Evolutionary conservation across 169 alveolate species (phyloP).

Genomic region (Cryptosporidium baileyi): DNA sequence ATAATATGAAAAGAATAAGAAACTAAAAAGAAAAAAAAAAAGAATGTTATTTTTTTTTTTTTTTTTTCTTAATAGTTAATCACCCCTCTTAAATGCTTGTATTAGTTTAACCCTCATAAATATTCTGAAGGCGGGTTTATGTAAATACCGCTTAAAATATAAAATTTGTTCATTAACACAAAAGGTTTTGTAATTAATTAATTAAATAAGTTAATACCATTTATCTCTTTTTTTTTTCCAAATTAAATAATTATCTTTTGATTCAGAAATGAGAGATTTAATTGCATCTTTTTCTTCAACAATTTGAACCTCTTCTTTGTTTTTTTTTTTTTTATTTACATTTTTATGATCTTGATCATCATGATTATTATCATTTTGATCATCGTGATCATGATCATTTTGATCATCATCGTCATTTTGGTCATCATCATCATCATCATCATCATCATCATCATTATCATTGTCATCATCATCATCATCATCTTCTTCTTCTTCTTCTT

Average conservation of each 20-base stretch:
- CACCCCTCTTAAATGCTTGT: too few species aligned
- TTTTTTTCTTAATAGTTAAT: too few species aligned
- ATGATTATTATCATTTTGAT: neutral
- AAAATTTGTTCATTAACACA: neutral
- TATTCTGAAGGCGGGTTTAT: too few species aligned
- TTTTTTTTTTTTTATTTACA: neutral
- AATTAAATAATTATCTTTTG: neutral
- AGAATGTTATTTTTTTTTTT: too few species aligned
- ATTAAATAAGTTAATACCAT: neutral
- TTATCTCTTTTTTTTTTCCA: conserved; percentile 1
- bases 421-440: neutral
- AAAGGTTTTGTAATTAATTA: neutral
- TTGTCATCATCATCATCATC: neutral
- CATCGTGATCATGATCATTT: neutral
- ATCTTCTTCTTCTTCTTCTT: neutral
- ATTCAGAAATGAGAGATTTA: conserved; percentile 28
- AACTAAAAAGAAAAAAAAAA: neutral
- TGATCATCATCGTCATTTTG: neutral
- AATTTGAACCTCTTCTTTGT: neutral
- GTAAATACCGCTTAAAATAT: neutral
- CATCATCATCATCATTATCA: neutral
- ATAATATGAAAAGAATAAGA: neutral
- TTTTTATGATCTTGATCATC: neutral
- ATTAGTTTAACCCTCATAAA: too few species aligned
- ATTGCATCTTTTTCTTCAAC: conserved; percentile 38